These are phyloP conservation scores for Vigna angularis DNA, from an alignment of 306 rosid species.

Conservation along the genomic window DNA sequence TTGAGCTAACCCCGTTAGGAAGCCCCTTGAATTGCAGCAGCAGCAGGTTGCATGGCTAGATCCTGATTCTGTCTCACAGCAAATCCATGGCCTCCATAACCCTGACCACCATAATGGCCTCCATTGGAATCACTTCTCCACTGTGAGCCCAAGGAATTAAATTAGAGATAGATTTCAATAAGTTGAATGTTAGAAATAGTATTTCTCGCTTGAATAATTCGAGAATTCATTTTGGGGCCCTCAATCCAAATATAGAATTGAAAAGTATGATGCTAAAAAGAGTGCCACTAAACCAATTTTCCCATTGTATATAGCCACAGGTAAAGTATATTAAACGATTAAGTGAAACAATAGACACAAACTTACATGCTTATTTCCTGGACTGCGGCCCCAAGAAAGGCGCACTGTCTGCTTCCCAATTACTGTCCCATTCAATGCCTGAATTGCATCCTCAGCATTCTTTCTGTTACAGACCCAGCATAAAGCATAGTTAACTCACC, in stretches of 20 bases:
- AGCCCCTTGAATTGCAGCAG: constrained; percentile 77
- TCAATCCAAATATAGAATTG: constrained; percentile 28
- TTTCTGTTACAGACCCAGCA: constrained; percentile 63
- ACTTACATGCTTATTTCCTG: constrained; percentile 91
- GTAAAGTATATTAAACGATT: constrained; percentile 2
- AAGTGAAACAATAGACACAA: constrained; percentile 20
- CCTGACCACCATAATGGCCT: constrained; percentile 58
- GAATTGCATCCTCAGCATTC: constrained; percentile 96
- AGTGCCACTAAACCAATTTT: constrained; percentile 1
- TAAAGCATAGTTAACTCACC: constrained; percentile 21
- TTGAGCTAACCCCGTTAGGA: constrained; percentile 52
- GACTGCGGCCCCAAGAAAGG: constrained; percentile 99
- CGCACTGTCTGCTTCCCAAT: constrained; percentile 98
- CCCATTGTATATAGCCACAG: constrained; percentile 7
- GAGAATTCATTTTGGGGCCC: constrained; percentile 24
- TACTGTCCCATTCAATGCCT: constrained; percentile 80
- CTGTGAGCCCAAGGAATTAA: constrained; percentile 54
- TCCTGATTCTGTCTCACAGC: constrained; percentile 75
- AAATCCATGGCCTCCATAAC: constrained; percentile 71
- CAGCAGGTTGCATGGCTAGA: constrained; percentile 64
- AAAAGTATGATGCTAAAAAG: constrained; percentile 10
- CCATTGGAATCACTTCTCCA: constrained; percentile 86
- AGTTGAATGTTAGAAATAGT: background rate
- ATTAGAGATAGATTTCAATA: constrained; percentile 29
- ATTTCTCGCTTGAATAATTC: background rate